Evolutionary conservation across 331 rosid species (phyloP).

Genomic region (Stylosanthes scabra): DNA sequence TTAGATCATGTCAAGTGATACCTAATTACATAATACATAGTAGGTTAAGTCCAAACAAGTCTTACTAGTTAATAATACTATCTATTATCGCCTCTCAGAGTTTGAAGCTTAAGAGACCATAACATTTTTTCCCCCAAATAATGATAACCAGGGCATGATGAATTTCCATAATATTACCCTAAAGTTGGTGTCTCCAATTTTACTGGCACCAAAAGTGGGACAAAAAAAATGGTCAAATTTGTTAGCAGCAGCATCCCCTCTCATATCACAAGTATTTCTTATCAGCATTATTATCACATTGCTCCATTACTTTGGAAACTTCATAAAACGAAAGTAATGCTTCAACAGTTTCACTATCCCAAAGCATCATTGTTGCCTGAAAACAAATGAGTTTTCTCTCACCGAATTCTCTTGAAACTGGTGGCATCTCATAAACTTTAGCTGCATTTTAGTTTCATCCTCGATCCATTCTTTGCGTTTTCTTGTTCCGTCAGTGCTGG

Average conservation of each 20-base stretch:
- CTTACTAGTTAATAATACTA: neutral
- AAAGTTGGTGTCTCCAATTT: conserved; percentile 5
- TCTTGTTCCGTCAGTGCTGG: conserved; percentile 48
- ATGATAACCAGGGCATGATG: conserved; percentile 5
- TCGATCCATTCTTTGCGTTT: conserved; percentile 71
- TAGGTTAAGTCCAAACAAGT: conserved; percentile 9
- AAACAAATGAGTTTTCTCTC: conserved; percentile 44
- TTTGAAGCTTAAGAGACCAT: conserved; percentile 25
- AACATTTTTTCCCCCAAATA: neutral
- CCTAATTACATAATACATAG: conserved; percentile 12
- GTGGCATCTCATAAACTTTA: conserved; percentile 66
- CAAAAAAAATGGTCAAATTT: neutral
- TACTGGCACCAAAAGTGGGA: conserved; percentile 7
- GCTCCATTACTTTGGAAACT: conserved; percentile 31
- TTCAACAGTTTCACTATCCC: conserved; percentile 3
- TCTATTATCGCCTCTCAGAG: neutral
- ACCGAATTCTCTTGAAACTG: conserved; percentile 54
- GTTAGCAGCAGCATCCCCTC: conserved; percentile 15
- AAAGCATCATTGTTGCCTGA: conserved; percentile 46
- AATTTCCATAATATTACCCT: conserved; percentile 15
- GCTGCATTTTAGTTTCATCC: conserved; percentile 52
- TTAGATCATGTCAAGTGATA: neutral
- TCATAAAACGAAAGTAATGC: conserved; percentile 37
- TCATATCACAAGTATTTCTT: conserved; percentile 6
- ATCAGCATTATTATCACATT: conserved; percentile 24